Conservation (phyloP, 208 protist species). For the Leishmania lainsoni region DNA sequence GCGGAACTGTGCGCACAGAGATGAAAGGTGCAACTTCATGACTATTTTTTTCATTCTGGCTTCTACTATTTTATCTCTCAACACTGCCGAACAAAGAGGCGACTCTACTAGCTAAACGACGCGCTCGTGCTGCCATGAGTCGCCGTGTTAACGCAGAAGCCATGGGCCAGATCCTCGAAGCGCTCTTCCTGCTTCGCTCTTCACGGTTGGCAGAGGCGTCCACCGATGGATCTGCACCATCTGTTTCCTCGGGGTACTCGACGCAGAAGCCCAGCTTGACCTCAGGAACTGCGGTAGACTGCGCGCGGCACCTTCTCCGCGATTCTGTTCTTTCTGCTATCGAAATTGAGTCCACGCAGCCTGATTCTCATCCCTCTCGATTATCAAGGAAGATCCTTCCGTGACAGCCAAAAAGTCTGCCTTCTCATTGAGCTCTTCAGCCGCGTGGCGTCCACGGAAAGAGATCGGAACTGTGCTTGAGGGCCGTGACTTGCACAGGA, state of each 20-base stretch:
- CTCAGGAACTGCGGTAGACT: neutral
- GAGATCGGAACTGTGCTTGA: constrained; percentile 68
- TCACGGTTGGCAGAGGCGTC: constrained; percentile 18
- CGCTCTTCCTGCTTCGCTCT: constrained; percentile 35
- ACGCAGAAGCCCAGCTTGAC: neutral
- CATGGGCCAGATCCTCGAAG: constrained; percentile 51
- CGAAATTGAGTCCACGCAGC: constrained; percentile 26
- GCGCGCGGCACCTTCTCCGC: constrained; percentile 36
- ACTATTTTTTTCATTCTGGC: constrained; percentile 6
- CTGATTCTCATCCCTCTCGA: constrained; percentile 11
- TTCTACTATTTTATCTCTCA: constrained; percentile 9
- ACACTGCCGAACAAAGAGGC: constrained; percentile 5
- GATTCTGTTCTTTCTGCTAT: constrained; percentile 40
- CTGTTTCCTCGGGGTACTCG: neutral
- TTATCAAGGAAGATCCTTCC: neutral
- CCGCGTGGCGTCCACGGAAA: constrained; percentile 23
- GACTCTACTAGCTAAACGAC: neutral
- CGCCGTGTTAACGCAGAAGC: constrained; percentile 36
- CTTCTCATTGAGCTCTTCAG: neutral
- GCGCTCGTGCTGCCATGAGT: constrained; percentile 21
- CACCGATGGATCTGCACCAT: constrained; percentile 10
- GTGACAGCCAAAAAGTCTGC: neutral
- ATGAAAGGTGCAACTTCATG: neutral
- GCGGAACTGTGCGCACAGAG: neutral
- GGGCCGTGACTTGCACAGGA: constrained; percentile 51